These are phyloP conservation scores for Thuja plicata DNA, from an alignment of 83 land plant genomes.

Conservation along the genomic window DNA sequence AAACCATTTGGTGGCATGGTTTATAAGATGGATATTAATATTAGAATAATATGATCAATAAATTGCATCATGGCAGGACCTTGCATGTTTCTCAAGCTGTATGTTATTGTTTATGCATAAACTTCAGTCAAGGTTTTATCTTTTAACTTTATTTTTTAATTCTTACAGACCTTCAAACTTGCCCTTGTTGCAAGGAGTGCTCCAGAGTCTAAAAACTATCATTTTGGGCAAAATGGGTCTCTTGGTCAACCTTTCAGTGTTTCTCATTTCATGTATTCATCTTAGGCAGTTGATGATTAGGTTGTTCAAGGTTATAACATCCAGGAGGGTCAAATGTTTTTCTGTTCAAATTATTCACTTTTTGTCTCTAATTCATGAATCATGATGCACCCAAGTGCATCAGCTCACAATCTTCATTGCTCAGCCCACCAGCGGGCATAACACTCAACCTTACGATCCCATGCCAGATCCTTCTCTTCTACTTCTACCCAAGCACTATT, in stretches of 20 bases:
- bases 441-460: too few relatives aligned
- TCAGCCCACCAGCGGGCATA: too few relatives aligned
- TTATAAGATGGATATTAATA: not conserved
- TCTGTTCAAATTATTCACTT: constrained; percentile 17
- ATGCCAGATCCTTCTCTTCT: too few relatives aligned
- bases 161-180: constrained; percentile 23
- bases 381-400: not conserved
- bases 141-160: not conserved
- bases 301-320: constrained; percentile 5
- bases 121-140: not conserved
- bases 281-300: constrained; percentile 17
- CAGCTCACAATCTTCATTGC: too few relatives aligned
- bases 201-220: constrained; percentile 1
- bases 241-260: constrained; percentile 6
- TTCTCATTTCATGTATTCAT: constrained; percentile 16
- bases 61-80: not conserved
- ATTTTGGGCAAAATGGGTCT: constrained; percentile 19
- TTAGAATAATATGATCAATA: not conserved
- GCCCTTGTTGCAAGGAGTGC: constrained; percentile 7
- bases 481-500: too few relatives aligned
- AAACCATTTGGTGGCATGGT: not conserved
- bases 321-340: constrained; percentile 23
- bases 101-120: too few relatives aligned
- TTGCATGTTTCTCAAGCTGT: not conserved
- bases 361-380: constrained; percentile 16